Evolutionary conservation across 129 eudicot species (phyloP), one percentile per base, ranked within the genome.

Genomic region (Centrapalus pauciflorus): DNA sequence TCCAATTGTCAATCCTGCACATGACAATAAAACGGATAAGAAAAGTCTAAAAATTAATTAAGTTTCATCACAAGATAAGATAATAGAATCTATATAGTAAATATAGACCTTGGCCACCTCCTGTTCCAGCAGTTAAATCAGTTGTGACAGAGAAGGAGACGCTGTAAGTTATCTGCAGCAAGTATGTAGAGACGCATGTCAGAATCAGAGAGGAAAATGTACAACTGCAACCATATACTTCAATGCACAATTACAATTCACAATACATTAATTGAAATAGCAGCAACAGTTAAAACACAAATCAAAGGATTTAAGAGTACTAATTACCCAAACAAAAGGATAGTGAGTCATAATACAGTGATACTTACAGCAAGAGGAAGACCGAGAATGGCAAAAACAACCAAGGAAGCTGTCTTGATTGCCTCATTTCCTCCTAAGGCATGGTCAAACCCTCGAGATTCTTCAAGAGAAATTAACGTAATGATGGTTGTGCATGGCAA

Each of bases 121-220:
- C 98, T 66, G 95, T 55, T 77, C 88, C 95, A 17, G 98, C 98
- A 38, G 98, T 92, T 60, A 92, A 66, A 79, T 83, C 96, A 0
- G 96, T 95, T 7, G 96, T 92, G 57, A 92, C 85, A 55, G 98
- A 88, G 76, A 85, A 92, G 61, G 98, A 96, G 24, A 92, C 98
- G 73, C 96, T 88, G 63, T 91, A 91, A 46, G 97, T 91, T 70
- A 91, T 74, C 97, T 91, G 79, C 75, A 84, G 45, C 30, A 79
- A 69, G 26, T 43, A 46, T 20, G 64, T 33, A 28, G 69, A 61
- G 51, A 16, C 20, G 33, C 10, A 45, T 43, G 29, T 52, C 41
- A 19, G 43, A 66, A 60, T 14, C 25, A 62, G 17, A 55, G 10
- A 57, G 11, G 54, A 41, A 32, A 14, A 13, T 49, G 28, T 19